Evolutionary conservation across 495 filamentous ascomycete genomes (phyloP), one percentile per base, ranked within the genome.

Genomic region (Daldinia vernicosa): DNA sequence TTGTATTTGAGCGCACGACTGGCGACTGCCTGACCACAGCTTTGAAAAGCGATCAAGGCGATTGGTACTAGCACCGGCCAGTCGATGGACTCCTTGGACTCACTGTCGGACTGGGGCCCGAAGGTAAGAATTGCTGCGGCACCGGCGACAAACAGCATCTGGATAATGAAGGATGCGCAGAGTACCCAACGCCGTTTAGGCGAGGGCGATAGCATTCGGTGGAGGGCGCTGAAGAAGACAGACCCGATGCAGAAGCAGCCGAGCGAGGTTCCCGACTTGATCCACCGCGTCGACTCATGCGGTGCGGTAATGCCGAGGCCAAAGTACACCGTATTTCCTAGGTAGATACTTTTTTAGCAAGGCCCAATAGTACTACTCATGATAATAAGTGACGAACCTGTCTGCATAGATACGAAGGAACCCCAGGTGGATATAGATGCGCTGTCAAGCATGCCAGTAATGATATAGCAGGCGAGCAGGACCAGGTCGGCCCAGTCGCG

Each of bases 401-500:
- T 93, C 74, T 93, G 90, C 91, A 93, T 93, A 70, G 87, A 90
- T 26, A 91, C 90, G 71, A 93, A 93, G 1, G 88, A 88, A 12
- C 90, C 90, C 91, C 91, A 93, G 26, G 89, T 89, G 27, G 87
- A 89, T 54, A 91, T 88, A 8, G 90, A 86, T 1, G 89, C 85
- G 81, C 88, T 90, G 75, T 93, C 91, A 6, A 93, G 83, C 0
- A 93, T 79, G 2, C 91, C 91, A 8, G 90, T 93, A 76, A 91
- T 90, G 62, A 90, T 78, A 70, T 92, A 93, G 77, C 89, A 90
- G 56, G 84, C 77, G 2, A 93, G 81, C 7, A 93, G 81, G 12
- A 91, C 67, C 0, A 90, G 32, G 70, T 92, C 89, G 24, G 86
- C 87, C 77, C 86, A 83, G 28, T 84, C 78, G 0, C 86, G 82